These are phyloP conservation scores for Kwoniella botswanensis DNA, from an alignment of 768 basidiomycete species.

Conservation along the genomic window DNA sequence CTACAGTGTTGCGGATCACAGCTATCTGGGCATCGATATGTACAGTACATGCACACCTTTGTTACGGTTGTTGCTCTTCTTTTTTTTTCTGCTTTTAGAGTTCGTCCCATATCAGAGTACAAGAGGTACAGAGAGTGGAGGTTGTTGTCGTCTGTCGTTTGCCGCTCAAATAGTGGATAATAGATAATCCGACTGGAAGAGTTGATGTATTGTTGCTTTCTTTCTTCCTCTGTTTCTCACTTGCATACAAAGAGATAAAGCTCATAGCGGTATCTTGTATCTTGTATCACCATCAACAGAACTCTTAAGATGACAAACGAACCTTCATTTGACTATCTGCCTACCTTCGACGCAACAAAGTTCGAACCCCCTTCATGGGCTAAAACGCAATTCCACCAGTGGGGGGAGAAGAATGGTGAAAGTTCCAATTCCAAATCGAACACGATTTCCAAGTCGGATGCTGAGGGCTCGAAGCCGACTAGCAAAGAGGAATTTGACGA, in stretches of 20 bases:
- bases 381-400: conserved; percentile 16
- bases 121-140: neutral
- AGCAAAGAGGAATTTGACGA: neutral
- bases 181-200: too few species aligned
- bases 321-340: conserved; percentile 13
- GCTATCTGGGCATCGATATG: neutral
- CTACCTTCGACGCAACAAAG: conserved; percentile 30
- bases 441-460: neutral
- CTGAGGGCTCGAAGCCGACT: neutral
- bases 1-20: neutral
- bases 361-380: conserved; percentile 47
- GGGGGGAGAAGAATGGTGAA: conserved; percentile 17
- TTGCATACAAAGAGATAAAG: neutral
- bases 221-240: neutral
- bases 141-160: neutral
- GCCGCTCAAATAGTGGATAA: neutral
- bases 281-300: neutral
- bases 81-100: neutral
- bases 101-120: neutral
- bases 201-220: too few species aligned
- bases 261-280: neutral
- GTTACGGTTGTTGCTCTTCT: neutral
- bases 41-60: neutral
- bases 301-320: neutral
- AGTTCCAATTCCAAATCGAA: conserved; percentile 7